Percentiles rank a stretch among this genome's conserved stretches.
Evolutionary conservation across 2,329 filamentous ascomycete genomes (phyloP).

Genomic region (Sclerotinia glacialis): DNA sequence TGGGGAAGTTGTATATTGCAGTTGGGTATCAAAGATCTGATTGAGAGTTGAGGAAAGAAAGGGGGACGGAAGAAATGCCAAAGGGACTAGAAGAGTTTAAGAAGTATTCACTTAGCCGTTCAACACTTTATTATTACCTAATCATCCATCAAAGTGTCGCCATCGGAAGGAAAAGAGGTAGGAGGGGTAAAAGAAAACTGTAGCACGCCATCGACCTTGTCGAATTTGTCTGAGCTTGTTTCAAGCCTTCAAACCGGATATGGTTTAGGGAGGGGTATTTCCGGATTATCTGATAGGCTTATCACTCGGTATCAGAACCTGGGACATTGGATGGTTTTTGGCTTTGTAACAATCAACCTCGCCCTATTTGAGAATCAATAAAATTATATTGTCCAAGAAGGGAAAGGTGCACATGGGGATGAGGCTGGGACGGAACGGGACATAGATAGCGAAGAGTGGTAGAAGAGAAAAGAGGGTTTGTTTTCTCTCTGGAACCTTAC

Average conservation of each 20-base stretch:
- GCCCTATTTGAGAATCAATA: not conserved
- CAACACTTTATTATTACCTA: constrained; percentile 16
- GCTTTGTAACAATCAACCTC: constrained; percentile 10
- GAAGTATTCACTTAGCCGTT: not conserved
- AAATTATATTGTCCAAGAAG: not conserved
- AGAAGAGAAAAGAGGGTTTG: not conserved
- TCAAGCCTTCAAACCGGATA: constrained; percentile 2
- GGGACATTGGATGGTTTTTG: not conserved
- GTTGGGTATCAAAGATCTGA: not conserved
- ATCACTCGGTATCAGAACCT: not conserved
- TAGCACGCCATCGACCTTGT: constrained; percentile 17
- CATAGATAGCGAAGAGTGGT: not conserved
- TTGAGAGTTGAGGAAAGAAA: not conserved
- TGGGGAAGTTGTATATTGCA: not conserved
- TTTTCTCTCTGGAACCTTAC: too few species aligned
- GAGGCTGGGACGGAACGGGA: not conserved
- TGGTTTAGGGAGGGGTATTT: constrained; percentile 21
- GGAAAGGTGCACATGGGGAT: not conserved
- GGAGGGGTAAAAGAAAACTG: constrained; percentile 13
- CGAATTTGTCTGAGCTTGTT: constrained; percentile 1
- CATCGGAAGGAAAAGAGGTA: not conserved
- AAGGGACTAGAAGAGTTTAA: not conserved
- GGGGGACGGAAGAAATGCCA: not conserved
- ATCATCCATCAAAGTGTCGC: constrained; percentile 14
- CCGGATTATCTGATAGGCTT: constrained; percentile 3